Conservation (phyloP, 306 rosid genomes). For the Carpinus fangiana region DNA sequence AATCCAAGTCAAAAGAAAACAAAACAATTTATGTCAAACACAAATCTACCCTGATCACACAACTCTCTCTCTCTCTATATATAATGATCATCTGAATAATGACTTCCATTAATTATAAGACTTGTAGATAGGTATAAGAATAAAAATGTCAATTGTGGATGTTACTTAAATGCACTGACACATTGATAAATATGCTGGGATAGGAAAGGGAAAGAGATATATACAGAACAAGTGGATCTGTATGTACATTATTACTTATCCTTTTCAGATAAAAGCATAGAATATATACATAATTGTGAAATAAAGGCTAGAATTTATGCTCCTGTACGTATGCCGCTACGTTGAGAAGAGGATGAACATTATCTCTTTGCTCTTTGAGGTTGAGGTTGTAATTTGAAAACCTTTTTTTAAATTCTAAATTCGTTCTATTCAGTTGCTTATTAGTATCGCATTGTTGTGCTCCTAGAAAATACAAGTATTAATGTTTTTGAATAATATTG, state of each 20-base stretch:
- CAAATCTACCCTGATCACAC: background rate
- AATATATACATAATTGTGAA: background rate
- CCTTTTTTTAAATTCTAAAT: background rate
- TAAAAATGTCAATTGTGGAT: background rate
- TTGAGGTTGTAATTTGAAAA: background rate
- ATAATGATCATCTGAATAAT: background rate
- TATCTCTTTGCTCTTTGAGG: background rate
- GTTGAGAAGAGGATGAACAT: background rate
- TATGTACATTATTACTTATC: background rate
- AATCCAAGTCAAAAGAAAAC: background rate
- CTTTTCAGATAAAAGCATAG: background rate
- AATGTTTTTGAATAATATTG: too few species aligned
- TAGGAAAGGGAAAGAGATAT: too few species aligned
- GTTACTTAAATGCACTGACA: background rate
- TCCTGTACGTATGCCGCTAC: background rate
- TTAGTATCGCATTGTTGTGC: background rate
- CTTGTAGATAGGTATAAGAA: background rate
- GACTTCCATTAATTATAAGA: background rate
- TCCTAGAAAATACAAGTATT: too few species aligned
- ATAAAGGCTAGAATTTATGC: conserved; percentile 6
- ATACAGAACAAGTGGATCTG: background rate
- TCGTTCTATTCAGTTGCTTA: background rate
- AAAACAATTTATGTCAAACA: background rate
- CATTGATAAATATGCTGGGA: background rate
- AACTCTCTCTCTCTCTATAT: background rate